Evolutionary conservation across 106 monocot genomes (phyloP), one percentile per base, ranked within the genome.

Genomic region (Dendrobium huoshanense): DNA sequence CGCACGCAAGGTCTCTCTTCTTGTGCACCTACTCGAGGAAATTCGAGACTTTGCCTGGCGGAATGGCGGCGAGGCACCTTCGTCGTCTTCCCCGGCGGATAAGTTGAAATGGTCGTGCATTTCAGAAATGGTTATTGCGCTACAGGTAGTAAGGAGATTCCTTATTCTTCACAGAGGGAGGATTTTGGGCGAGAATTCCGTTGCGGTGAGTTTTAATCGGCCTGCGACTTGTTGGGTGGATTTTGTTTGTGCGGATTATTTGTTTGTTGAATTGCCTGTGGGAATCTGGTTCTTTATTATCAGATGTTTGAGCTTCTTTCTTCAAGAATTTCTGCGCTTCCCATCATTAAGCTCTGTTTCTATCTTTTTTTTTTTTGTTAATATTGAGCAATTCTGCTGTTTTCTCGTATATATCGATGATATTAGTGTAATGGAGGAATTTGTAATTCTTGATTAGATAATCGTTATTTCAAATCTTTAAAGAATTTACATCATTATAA

Each of bases 1-100:
- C 54, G 81, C 88, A 5, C 84, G 92, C 27, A 95, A 90, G 88
- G 86, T 88, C 20, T 88, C 88, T 4, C 80, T 95, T 20, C 83
- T 95, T 17, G 80, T 84, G 41, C 92, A 92, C 79, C 82, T 95
- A 72, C 73, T 88, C 19, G 90, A 92, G 55, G 94, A 95, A 89
- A 83, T 95, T 31, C 40, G 56, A 40, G 91, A 86, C 25, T 91
- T 80, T 33, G 83, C 67, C 27, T 81, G 72, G 22, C 15, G 88
- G 72, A 51, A 48, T 10, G 75, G 47, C 4, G 82, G 48, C 1
- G 43, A 24, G 31, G 65, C 48, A 10, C 74, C 81, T 20, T 64
- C 77, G 19, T 67, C 82, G 8, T 77, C 83, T 40, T 82, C 88
- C 4, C 77, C 83, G 44, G 41, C 49, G 42, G 55, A 80, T 37